Conservation (phyloP, 495 filamentous ascomycete species). For the Trichoderma gamsii region DNA sequence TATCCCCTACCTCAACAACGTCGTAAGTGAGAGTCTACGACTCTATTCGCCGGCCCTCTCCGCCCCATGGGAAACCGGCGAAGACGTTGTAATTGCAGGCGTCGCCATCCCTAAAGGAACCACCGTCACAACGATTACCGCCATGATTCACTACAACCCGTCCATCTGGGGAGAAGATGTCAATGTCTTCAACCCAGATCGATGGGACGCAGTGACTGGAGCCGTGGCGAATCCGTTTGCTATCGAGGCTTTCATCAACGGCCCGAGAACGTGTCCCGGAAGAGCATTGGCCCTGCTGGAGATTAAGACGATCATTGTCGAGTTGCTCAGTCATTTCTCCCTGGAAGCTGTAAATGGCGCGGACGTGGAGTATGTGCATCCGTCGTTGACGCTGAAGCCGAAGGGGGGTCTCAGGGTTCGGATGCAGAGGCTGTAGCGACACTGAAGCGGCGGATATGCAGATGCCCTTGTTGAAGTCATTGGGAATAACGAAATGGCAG, state of each 20-base stretch:
- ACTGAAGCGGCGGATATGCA: neutral
- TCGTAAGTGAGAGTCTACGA: slow-evolving; percentile 35
- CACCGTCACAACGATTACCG: slow-evolving; percentile 26
- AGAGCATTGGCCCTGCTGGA: slow-evolving; percentile 24
- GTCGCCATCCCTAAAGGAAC: slow-evolving; percentile 29
- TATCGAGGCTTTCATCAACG: slow-evolving; percentile 28
- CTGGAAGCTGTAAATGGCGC: slow-evolving; percentile 21
- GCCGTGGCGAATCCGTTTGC: slow-evolving; percentile 23
- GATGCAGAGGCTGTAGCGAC: slow-evolving; percentile 18
- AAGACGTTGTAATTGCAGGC: slow-evolving; percentile 26
- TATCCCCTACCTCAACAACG: slow-evolving; percentile 34
- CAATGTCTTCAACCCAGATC: slow-evolving; percentile 28
- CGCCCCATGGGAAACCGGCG: slow-evolving; percentile 18
- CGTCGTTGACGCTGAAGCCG: slow-evolving; percentile 27
- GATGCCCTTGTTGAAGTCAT: too few relatives aligned
- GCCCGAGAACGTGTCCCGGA: slow-evolving; percentile 29
- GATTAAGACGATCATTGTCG: slow-evolving; percentile 26
- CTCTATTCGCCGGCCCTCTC: slow-evolving; percentile 26
- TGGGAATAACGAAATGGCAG: too few relatives aligned
- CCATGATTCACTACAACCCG: slow-evolving; percentile 25
- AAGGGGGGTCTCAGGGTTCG: slow-evolving; percentile 22
- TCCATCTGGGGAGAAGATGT: slow-evolving; percentile 31
- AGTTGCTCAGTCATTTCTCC: slow-evolving; percentile 23
- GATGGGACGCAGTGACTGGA: slow-evolving; percentile 27
- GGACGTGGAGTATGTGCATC: slow-evolving; percentile 23